These are phyloP conservation scores for Macrotyloma uniflorum DNA, from an alignment of 306 rosid genomes.

Conservation along the genomic window DNA sequence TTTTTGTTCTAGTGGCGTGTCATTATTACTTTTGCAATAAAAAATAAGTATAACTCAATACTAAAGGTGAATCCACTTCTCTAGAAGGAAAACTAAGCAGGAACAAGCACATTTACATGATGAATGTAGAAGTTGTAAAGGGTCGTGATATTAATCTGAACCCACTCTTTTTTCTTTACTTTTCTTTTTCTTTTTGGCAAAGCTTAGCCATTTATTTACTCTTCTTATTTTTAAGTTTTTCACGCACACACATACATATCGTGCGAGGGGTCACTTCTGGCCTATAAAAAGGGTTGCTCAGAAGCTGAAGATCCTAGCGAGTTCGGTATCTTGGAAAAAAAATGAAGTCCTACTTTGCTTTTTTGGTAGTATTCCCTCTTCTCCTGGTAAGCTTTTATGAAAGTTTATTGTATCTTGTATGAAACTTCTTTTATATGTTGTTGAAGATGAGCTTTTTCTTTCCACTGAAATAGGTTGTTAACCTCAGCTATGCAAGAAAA, in stretches of 20 bases:
- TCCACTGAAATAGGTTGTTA: neutral
- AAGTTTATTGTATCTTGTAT: neutral
- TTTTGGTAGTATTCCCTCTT: slow-evolving; percentile 46
- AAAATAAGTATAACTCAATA: neutral
- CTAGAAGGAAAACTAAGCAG: neutral
- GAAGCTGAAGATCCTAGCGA: slow-evolving; percentile 38
- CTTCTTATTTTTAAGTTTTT: neutral
- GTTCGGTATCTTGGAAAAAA: slow-evolving; percentile 8
- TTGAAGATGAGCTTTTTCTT: neutral
- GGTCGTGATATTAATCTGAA: neutral
- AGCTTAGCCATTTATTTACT: neutral
- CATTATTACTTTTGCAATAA: slow-evolving; percentile 24
- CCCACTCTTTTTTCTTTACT: neutral
- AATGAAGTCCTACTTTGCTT: slow-evolving; percentile 57
- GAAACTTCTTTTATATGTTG: slow-evolving; percentile 6
- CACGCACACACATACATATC: neutral
- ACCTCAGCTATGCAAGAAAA: neutral
- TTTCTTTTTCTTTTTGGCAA: neutral
- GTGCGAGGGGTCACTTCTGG: neutral
- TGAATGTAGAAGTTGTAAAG: slow-evolving; percentile 21
- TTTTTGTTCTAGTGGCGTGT: neutral
- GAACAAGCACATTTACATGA: neutral
- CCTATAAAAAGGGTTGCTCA: slow-evolving; percentile 53
- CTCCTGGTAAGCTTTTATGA: slow-evolving; percentile 54
- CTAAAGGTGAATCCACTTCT: neutral